Conservation (phyloP, 129 eudicot species). For the Dittrichia graveolens region DNA sequence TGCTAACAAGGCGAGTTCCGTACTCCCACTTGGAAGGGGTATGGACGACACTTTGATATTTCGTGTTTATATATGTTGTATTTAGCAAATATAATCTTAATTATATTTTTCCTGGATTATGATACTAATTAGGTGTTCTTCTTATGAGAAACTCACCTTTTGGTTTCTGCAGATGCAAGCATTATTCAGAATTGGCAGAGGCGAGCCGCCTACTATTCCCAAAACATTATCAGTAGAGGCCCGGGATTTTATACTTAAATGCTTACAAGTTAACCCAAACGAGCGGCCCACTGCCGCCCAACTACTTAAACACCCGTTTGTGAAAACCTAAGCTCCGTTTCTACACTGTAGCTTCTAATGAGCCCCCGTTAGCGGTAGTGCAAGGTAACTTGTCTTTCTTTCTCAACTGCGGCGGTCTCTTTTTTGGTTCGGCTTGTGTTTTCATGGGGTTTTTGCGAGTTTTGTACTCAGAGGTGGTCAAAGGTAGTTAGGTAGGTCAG, state of each 20-base stretch:
- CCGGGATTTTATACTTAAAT: slow-evolving; percentile 60
- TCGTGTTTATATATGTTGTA: slow-evolving; percentile 1
- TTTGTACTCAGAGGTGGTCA: slow-evolving; percentile 22
- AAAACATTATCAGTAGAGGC: slow-evolving; percentile 68
- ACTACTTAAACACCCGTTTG: slow-evolving; percentile 72
- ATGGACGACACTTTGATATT: slow-evolving; percentile 26
- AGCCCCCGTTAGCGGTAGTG: slow-evolving; percentile 14
- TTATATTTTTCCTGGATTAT: background rate
- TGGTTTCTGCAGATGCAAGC: slow-evolving; percentile 72
- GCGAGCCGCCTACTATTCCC: slow-evolving; percentile 74
- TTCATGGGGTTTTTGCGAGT: slow-evolving; percentile 6
- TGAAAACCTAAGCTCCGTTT: slow-evolving; percentile 48
- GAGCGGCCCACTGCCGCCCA: slow-evolving; percentile 77
- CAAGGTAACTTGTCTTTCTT: background rate
- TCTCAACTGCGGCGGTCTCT: background rate
- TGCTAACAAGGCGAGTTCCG: slow-evolving; percentile 78
- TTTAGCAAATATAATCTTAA: background rate
- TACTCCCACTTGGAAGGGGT: slow-evolving; percentile 90
- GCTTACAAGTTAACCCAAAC: slow-evolving; percentile 77
- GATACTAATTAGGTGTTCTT: background rate
- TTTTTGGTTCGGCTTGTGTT: background rate
- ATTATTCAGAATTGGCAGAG: slow-evolving; percentile 75
- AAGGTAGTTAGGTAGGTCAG: background rate
- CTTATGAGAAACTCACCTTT: background rate
- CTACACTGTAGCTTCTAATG: slow-evolving; percentile 35